These are phyloP conservation scores for Podospora anserina DNA, from an alignment of 495 filamentous ascomycete genomes.

Conservation along the genomic window DNA sequence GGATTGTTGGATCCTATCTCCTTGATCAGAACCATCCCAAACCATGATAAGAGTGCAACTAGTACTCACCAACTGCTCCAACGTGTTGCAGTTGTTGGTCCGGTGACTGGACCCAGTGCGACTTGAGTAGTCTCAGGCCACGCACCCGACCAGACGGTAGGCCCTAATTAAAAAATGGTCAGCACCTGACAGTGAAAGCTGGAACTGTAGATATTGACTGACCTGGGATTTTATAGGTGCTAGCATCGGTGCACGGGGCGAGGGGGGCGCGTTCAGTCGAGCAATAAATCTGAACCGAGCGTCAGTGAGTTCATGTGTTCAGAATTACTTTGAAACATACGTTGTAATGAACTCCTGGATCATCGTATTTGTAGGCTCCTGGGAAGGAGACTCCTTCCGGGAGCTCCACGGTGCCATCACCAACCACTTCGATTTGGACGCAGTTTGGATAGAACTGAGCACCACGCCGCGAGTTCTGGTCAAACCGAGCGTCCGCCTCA, in stretches of 20 bases:
- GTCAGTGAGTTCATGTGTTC: background rate
- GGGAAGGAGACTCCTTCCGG: slow-evolving; percentile 34
- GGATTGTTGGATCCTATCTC: slow-evolving; percentile 28
- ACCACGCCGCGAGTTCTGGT: slow-evolving; percentile 33
- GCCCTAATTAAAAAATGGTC: slow-evolving; percentile 21
- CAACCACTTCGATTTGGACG: slow-evolving; percentile 43
- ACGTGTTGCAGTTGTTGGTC: slow-evolving; percentile 22
- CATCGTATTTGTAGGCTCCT: slow-evolving; percentile 34
- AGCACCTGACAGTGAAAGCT: background rate
- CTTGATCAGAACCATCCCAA: background rate
- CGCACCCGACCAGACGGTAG: slow-evolving; percentile 36
- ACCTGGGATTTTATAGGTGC: slow-evolving; percentile 30
- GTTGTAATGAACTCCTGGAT: slow-evolving; percentile 35
- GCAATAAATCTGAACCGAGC: slow-evolving; percentile 29
- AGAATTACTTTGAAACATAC: slow-evolving; percentile 15
- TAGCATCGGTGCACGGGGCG: slow-evolving; percentile 26
- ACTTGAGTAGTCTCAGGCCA: slow-evolving; percentile 35
- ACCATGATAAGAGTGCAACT: background rate
- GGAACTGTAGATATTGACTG: background rate
- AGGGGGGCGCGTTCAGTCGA: slow-evolving; percentile 29
- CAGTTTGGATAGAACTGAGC: slow-evolving; percentile 49
- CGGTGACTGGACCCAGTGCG: slow-evolving; percentile 26
- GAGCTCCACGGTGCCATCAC: slow-evolving; percentile 34
- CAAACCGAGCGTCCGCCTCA: slow-evolving; percentile 37
- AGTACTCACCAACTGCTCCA: slow-evolving; percentile 32